Evolutionary conservation across 2,329 filamentous ascomycete genomes (phyloP), one percentile per base, ranked within the genome.

Genomic region (Pyrenophora tritici-repentis): DNA sequence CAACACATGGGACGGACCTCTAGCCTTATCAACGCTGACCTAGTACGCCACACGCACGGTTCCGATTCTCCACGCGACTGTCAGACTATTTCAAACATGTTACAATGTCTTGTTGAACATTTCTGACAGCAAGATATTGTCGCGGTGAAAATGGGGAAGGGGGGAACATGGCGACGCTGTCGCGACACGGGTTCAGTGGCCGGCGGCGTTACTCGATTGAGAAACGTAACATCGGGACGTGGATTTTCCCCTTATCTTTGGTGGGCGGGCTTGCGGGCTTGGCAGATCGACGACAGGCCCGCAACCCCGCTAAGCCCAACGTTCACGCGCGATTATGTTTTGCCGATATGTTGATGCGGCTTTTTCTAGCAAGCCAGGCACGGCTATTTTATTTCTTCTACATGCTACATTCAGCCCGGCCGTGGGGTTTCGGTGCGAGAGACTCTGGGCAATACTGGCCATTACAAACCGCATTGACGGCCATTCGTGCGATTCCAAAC

Each of bases 311-410:
- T 50, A 53, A 59, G 48, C 62, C 58, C 63, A 65, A 65, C 58
- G 60, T 51, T 49, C 45, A 53, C 59, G 57, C 53, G 56, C 63
- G 54, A 61, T 58, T 60, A 50, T 44, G 45, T 53, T 39, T 58
- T 55, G 61, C 67, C 68, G 69, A 70, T 61, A 65, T 69, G 58
- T 67, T 64, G 61, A 60, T 57, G 61, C 59, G 65, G 62, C 56
- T 62, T 63, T 67, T 50, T 60, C 22, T 55, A 18, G 50, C 53
- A 35, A 31, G 26, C 47, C 53, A 42, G 55, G 55, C 49, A 33
- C 31, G 26, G n/a, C 24, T 35, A 24, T 24, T 37, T 24, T 37
- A 51, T 42, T 47, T 47, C 41, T 29, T 41, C 45, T 42, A 42
- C 40, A 34, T 32, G 39, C 14, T 46, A 18, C 33, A 52, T 60